Base-by-base conservation (phyloP, 768 basidiomycete species). In the Rossbeevera mucosa region DNA sequence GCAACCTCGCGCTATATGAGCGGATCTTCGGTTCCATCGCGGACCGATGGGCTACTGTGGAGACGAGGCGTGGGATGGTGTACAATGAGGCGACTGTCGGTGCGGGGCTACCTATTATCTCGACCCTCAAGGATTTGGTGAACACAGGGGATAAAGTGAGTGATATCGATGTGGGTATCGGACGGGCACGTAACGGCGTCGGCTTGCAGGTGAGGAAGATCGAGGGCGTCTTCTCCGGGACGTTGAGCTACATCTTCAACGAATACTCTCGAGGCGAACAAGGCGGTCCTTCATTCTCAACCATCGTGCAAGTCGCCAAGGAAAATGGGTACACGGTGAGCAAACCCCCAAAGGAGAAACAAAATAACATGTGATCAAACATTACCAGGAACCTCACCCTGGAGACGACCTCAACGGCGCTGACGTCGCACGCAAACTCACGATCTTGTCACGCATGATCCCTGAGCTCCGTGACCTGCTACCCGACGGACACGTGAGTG, bases 171-270 rank as follows among this genome's bases (percentile, higher is more conserved):
- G 9, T 38, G 2, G 33, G 16, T 36, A 38, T 38, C 36, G 11
- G 18, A 9, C n/a, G 0, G n/a, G 18, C 36, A 38, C 11, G 9
- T 38, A 18, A 38, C n/a, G 36, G 18, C 11, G 36, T 5, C 36
- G 36, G 7, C 18, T 38, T 38, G 18, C 54, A 90, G 86, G 75
- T 95, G 56, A 73, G 77, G 62, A 95, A 91, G 76, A 91, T 98
- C 58, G 96, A 99, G 70, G 96, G 96, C 33, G 96, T 98, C 20
- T 91, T 99, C 70, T 94, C 91, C 5, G 96, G 96, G 8, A 99
- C 96, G 3, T 83, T 99, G 78, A 92, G 88, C 66, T 99, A 98
- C 74, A 98, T 99, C 73, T 99, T 99, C 80, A 98, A 98, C 74
- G 85, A 93, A 91, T 94, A 74, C 86, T 70, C 90, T 2, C 85